phyloP scores from a whole-genome alignment of 2,329 filamentous ascomycete genomes.

The Chaetomiaceae sp. region DNA sequence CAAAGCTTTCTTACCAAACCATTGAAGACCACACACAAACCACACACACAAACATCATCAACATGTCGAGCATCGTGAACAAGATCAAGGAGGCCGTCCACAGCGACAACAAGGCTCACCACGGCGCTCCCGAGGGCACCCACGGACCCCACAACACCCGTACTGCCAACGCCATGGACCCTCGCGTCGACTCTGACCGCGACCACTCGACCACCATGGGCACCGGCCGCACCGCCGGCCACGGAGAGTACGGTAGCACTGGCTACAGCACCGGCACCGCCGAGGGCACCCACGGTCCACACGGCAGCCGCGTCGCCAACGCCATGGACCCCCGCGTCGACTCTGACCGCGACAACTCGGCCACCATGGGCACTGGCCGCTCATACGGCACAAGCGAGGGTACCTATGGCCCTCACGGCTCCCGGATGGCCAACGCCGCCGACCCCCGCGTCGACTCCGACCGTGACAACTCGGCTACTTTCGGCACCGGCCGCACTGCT shows the following conservation, averaged over 20 bases:
- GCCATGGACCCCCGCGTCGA: slow-evolving; percentile 44
- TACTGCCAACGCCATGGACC: slow-evolving; percentile 42
- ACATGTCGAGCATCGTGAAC: slow-evolving; percentile 52
- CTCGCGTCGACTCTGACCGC: slow-evolving; percentile 42
- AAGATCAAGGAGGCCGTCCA: slow-evolving; percentile 53
- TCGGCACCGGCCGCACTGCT: slow-evolving; percentile 19
- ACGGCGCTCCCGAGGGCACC: slow-evolving; percentile 25
- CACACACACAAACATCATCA: slow-evolving; percentile 27
- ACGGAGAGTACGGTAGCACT: background rate
- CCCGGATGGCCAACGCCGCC: slow-evolving; percentile 37
- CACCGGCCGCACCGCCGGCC: slow-evolving; percentile 16
- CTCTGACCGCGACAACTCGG: slow-evolving; percentile 34
- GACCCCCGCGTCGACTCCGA: slow-evolving; percentile 46
- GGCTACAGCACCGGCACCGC: slow-evolving; percentile 10
- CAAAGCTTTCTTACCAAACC: slow-evolving; percentile 9
- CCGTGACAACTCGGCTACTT: slow-evolving; percentile 27
- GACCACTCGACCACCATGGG: slow-evolving; percentile 24
- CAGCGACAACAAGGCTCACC: slow-evolving; percentile 35
- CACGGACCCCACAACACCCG: slow-evolving; percentile 36
- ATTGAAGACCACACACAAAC: background rate
- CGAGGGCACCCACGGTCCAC: slow-evolving; percentile 32
- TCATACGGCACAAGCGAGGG: slow-evolving; percentile 23
- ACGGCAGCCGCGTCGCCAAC: slow-evolving; percentile 38
- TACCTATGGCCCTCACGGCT: slow-evolving; percentile 33
- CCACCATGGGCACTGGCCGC: slow-evolving; percentile 25